These are phyloP conservation scores for Fusarium cyanostomum DNA, from an alignment of 2,329 filamentous ascomycete genomes.

Conservation along the genomic window DNA sequence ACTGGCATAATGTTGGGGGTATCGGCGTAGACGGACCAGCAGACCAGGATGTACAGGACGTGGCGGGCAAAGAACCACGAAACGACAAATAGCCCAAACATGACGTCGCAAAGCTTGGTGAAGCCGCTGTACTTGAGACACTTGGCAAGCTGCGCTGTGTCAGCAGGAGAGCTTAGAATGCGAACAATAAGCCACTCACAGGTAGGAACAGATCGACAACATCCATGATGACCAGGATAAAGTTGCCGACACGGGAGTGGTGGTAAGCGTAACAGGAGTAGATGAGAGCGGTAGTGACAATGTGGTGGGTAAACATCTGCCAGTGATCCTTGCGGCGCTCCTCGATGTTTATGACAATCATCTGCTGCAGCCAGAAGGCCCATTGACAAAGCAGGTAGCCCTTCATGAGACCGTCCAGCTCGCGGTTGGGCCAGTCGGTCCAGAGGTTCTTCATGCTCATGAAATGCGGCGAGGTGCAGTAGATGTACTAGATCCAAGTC, in stretches of 20 bases:
- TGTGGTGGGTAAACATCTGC: conserved; percentile 96
- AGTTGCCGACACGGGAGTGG: conserved; percentile 85
- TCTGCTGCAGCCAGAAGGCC: conserved; percentile 93
- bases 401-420: conserved; percentile 80
- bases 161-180: conserved; percentile 72
- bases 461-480: conserved; percentile 80
- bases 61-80: conserved; percentile 88
- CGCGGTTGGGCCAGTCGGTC: conserved; percentile 83
- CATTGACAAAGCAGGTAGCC: conserved; percentile 90
- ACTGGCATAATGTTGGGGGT: conserved; percentile 50
- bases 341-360: conserved; percentile 94
- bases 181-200: conserved; percentile 77
- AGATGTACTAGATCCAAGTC: conserved; percentile 72
- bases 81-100: conserved; percentile 86
- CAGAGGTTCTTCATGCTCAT: conserved; percentile 81
- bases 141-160: conserved; percentile 82
- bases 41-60: conserved; percentile 78
- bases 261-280: conserved; percentile 86
- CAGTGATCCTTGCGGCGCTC: conserved; percentile 92
- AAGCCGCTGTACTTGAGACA: conserved; percentile 90
- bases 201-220: conserved; percentile 89
- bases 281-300: conserved; percentile 86
- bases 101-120: conserved; percentile 78
- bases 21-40: conserved; percentile 68
- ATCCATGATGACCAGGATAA: conserved; percentile 93